phyloP scores from a whole-genome alignment of 805 yeast genomes.

The Deakozyma indianensis region DNA sequence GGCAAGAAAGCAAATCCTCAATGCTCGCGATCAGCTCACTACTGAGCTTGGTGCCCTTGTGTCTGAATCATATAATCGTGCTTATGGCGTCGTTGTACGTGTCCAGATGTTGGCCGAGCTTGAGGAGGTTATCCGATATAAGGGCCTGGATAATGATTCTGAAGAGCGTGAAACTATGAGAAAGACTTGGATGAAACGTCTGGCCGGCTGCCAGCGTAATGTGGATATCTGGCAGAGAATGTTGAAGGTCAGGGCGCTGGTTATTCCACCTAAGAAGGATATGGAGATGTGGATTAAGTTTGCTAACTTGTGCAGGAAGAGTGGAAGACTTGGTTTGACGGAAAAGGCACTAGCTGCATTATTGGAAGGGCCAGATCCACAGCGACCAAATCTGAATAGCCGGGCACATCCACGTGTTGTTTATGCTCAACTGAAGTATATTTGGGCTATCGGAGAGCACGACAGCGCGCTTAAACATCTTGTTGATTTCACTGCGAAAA shows the following conservation, averaged over 20 bases:
- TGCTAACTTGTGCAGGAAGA: slow-evolving; percentile 89
- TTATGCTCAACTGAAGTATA: slow-evolving; percentile 87
- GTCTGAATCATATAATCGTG: slow-evolving; percentile 91
- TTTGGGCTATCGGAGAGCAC: slow-evolving; percentile 92
- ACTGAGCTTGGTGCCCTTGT: slow-evolving; percentile 91
- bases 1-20: slow-evolving; percentile 62
- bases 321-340: slow-evolving; percentile 83
- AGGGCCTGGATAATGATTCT: slow-evolving; percentile 68
- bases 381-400: slow-evolving; percentile 9
- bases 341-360: slow-evolving; percentile 77
- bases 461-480: slow-evolving; percentile 75
- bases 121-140: slow-evolving; percentile 87
- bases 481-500: slow-evolving; percentile 78
- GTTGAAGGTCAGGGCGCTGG: slow-evolving; percentile 83
- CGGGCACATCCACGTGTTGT: slow-evolving; percentile 77
- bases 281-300: slow-evolving; percentile 97
- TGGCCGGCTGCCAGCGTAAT: slow-evolving; percentile 87
- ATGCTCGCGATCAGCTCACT: slow-evolving; percentile 78
- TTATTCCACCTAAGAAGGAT: slow-evolving; percentile 88
- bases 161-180: slow-evolving; percentile 68
- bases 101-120: slow-evolving; percentile 95
- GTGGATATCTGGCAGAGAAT: slow-evolving; percentile 99
- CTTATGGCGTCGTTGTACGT: slow-evolving; percentile 90
- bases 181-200: slow-evolving; percentile 85
- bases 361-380: slow-evolving; percentile 17